phyloP scores from a whole-genome alignment of 2,329 filamentous ascomycete genomes.

The Fonsecaea erecta region DNA sequence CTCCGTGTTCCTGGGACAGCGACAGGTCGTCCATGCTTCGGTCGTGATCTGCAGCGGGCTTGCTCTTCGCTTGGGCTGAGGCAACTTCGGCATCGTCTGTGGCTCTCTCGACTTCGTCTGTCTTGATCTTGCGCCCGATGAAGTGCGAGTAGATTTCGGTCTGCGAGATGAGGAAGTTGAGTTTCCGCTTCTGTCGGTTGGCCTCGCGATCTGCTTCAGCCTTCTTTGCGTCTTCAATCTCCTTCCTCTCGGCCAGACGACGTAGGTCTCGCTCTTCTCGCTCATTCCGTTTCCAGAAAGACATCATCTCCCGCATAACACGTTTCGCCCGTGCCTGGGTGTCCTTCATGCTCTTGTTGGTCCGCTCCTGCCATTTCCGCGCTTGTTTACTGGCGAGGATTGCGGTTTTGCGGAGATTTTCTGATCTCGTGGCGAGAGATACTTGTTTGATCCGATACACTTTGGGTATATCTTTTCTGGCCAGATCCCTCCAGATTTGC shows the following conservation, averaged over 20 bases:
- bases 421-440: constrained; percentile 82
- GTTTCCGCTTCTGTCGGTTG: constrained; percentile 95
- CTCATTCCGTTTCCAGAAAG: constrained; percentile 99
- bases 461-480: constrained; percentile 90
- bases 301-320: constrained; percentile 99
- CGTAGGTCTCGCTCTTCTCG: constrained; percentile 93
- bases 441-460: constrained; percentile 85
- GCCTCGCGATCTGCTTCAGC: constrained; percentile 97
- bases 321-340: constrained; percentile 95
- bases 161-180: constrained; percentile 99
- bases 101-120: constrained; percentile 87
- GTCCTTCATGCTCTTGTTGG: constrained; percentile 98
- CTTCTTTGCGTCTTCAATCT: constrained; percentile 94
- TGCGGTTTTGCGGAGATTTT: constrained; percentile 97
- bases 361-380: constrained; percentile 93
- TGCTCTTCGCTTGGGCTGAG: constrained; percentile 46
- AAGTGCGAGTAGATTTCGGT: constrained; percentile 99
- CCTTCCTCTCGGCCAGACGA: constrained; percentile 91
- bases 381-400: constrained; percentile 97
- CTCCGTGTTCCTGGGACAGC: constrained; percentile 53
- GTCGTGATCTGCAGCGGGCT: constrained; percentile 50
- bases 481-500: constrained; percentile 94
- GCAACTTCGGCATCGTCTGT: constrained; percentile 79
- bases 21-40: constrained; percentile 54
- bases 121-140: constrained; percentile 99